Percentiles rank a stretch among this genome's conserved stretches.
Conservation (phyloP, 805 yeast species). For the Helenozyma rhizophorensis region DNA sequence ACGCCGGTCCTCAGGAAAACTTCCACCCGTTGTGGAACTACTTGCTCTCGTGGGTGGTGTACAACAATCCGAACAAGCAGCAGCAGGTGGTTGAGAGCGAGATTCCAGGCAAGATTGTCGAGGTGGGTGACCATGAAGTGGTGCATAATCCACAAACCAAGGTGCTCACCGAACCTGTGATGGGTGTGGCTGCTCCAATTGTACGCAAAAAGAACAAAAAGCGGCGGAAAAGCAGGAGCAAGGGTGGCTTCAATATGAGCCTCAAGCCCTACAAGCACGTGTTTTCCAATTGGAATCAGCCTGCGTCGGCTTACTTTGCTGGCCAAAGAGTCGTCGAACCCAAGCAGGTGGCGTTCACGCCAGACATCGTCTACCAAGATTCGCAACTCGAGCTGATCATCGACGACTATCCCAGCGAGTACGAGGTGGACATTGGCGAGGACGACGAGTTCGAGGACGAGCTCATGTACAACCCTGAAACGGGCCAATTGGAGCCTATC, state of each 20-base stretch:
- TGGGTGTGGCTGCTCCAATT: neutral
- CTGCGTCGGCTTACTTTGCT: constrained; percentile 11
- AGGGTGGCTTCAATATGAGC: neutral
- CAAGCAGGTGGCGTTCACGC: neutral
- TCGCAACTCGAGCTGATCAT: constrained; percentile 1
- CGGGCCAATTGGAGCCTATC: constrained; percentile 26
- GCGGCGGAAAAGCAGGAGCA: too few relatives aligned
- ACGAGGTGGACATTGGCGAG: constrained; percentile 24
- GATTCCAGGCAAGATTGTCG: too few relatives aligned
- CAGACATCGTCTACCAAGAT: neutral
- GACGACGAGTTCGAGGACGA: constrained; percentile 22
- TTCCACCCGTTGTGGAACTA: constrained; percentile 38
- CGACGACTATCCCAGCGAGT: constrained; percentile 17
- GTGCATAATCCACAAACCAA: too few relatives aligned
- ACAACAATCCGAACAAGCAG: constrained; percentile 7
- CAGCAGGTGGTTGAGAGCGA: neutral
- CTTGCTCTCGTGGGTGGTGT: constrained; percentile 33
- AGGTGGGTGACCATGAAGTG: too few relatives aligned
- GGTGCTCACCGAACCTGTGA: too few relatives aligned
- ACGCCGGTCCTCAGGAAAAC: constrained; percentile 19
- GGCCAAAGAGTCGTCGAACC: neutral
- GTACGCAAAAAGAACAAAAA: neutral
- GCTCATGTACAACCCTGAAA: constrained; percentile 28
- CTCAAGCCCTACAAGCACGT: constrained; percentile 18
- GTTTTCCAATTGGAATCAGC: constrained; percentile 29